Conservation (phyloP, 768 basidiomycete species). For the Leccinum ochraceum region DNA sequence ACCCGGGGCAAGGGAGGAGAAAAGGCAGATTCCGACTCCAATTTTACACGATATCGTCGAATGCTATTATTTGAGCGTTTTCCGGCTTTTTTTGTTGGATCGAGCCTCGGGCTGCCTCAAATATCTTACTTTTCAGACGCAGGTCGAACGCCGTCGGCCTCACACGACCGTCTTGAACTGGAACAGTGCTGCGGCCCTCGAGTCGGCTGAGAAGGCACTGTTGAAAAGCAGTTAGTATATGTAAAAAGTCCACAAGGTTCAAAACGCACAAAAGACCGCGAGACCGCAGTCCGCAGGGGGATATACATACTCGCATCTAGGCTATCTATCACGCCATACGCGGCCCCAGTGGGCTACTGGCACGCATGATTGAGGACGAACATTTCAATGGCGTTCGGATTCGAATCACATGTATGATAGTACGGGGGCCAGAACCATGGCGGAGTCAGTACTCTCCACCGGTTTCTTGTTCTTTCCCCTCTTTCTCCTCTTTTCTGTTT, state of each 20-base stretch:
- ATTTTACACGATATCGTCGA: neutral
- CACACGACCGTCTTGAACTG: neutral
- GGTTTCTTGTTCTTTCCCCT: neutral
- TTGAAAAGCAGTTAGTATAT: no score
- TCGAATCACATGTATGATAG: neutral
- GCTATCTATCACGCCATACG: neutral
- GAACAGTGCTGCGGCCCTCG: neutral
- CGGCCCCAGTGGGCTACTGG: no score
- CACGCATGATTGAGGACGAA: neutral
- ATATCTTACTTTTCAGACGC: neutral
- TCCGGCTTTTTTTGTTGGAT: neutral
- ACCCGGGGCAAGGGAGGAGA: no score
- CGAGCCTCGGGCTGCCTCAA: neutral
- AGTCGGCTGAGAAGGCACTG: neutral
- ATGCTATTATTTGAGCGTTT: neutral
- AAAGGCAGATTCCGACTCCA: neutral
- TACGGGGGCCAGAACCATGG: neutral
- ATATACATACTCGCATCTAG: neutral
- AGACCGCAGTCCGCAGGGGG: neutral
- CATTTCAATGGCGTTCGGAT: neutral
- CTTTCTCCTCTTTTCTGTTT: neutral
- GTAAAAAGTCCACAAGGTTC: neutral
- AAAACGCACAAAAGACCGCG: neutral
- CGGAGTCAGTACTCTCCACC: neutral
- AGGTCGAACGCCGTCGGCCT: neutral